These are phyloP conservation scores for Microstroma glucosiphilum DNA, from an alignment of 1,284 basidiomycete genomes.

Conservation along the genomic window DNA sequence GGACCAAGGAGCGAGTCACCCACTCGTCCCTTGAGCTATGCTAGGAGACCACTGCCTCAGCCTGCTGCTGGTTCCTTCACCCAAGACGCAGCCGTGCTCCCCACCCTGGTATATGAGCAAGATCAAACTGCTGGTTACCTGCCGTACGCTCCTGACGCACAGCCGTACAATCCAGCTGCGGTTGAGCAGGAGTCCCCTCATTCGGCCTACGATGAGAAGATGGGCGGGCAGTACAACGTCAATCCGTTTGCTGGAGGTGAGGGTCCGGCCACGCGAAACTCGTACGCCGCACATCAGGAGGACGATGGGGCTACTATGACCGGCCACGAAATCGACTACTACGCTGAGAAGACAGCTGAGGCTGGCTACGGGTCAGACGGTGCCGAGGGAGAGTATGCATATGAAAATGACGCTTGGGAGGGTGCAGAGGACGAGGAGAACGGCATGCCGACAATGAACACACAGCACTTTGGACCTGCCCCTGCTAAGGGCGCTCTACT, in stretches of 20 bases:
- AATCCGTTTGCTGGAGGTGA: conserved; percentile 13
- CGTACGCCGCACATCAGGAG: background rate
- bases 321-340: conserved; percentile 5
- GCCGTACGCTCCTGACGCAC: conserved; percentile 7
- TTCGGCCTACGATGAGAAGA: conserved; percentile 24
- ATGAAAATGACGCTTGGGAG: conserved; percentile 15
- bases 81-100: conserved; percentile 10
- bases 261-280: background rate
- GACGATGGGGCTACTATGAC: background rate
- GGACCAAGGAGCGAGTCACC: background rate
- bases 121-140: background rate
- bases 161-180: background rate
- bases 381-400: background rate
- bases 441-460: conserved; percentile 6
- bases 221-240: conserved; percentile 2
- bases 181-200: conserved; percentile 21
- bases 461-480: conserved; percentile 43
- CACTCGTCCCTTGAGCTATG: conserved; percentile 1
- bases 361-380: conserved; percentile 1
- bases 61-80: background rate
- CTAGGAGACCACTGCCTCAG: too few species aligned
- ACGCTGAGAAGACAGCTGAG: background rate
- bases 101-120: conserved; percentile 6
- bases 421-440: conserved; percentile 2
- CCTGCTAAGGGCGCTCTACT: conserved; percentile 42